Evolutionary conservation across 129 eudicot species (phyloP).

Genomic region (Heracleum sosnowskyi): DNA sequence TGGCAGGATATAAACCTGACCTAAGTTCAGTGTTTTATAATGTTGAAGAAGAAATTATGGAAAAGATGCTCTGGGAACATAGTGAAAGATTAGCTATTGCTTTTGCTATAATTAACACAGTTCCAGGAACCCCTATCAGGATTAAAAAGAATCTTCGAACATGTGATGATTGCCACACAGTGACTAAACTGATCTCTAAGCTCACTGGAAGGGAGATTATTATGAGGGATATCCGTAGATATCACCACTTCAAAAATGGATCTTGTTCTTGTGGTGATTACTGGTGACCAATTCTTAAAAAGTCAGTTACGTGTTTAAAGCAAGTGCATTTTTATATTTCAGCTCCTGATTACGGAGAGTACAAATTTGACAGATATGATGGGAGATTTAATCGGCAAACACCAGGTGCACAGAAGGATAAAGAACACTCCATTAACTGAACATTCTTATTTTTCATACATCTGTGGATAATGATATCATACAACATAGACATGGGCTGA

Average conservation of each 20-base stretch:
- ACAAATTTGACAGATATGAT: not conserved
- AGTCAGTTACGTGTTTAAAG: not conserved
- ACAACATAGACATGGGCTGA: not conserved
- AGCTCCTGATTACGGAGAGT: not conserved
- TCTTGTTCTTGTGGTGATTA: conserved; percentile 18
- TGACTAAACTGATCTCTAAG: conserved; percentile 10
- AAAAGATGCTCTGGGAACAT: conserved; percentile 25
- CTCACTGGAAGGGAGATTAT: conserved; percentile 10
- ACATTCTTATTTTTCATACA: not conserved
- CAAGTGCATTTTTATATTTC: not conserved
- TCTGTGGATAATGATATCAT: not conserved
- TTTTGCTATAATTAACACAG: conserved; percentile 12
- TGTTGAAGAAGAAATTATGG: conserved; percentile 18
- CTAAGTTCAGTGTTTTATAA: conserved; percentile 21
- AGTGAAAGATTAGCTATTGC: conserved; percentile 13
- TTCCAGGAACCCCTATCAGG: conserved; percentile 13
- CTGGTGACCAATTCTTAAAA: conserved; percentile 7
- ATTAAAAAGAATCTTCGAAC: conserved; percentile 13
- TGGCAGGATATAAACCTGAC: conserved; percentile 15
- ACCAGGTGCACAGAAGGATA: not conserved
- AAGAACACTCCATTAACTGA: not conserved
- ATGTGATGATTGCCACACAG: conserved; percentile 19
- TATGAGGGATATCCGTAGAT: conserved; percentile 16
- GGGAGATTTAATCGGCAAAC: not conserved
- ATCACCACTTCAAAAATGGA: conserved; percentile 14